Evolutionary conservation across 2,329 filamentous ascomycete genomes (phyloP).

Genomic region (Arthrocladium fulminans): DNA sequence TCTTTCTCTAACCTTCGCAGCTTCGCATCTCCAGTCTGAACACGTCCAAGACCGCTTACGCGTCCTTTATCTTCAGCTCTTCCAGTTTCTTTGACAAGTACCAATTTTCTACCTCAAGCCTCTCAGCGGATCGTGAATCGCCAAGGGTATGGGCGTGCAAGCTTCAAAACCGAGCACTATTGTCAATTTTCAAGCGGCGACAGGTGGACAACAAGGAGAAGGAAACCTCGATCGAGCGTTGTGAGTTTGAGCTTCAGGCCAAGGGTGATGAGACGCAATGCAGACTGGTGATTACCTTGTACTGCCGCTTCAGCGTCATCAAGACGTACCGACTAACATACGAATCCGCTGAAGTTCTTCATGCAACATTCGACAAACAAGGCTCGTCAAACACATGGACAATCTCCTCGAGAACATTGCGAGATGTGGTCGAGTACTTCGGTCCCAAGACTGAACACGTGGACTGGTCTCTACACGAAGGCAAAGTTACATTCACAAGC

Average conservation of each 20-base stretch:
- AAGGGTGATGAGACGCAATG: constrained; percentile 49
- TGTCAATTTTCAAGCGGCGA: constrained; percentile 56
- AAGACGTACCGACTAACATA: constrained; percentile 59
- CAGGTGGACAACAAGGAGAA: constrained; percentile 46
- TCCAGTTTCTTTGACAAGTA: constrained; percentile 50
- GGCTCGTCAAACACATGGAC: constrained; percentile 50
- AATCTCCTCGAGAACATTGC: constrained; percentile 48
- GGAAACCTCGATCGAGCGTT: constrained; percentile 52
- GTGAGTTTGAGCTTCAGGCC: constrained; percentile 53
- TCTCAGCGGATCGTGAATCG: constrained; percentile 6
- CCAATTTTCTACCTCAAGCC: constrained; percentile 36
- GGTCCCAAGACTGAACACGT: constrained; percentile 56
- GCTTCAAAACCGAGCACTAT: constrained; percentile 30
- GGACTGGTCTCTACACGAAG: constrained; percentile 51
- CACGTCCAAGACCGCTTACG: constrained; percentile 55
- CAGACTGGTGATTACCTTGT: constrained; percentile 52
- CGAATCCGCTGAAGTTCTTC: constrained; percentile 53
- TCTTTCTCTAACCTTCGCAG: constrained; percentile 27
- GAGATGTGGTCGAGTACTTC: constrained; percentile 57
- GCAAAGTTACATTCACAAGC: constrained; percentile 54
- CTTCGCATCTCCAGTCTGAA: constrained; percentile 55
- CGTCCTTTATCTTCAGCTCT: constrained; percentile 48
- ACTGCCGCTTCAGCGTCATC: constrained; percentile 54
- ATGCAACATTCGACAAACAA: constrained; percentile 53
- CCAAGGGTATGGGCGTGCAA: constrained; percentile 21